These are phyloP conservation scores for Fusarium transvaalense DNA, from an alignment of 2,329 filamentous ascomycete species.

Conservation along the genomic window DNA sequence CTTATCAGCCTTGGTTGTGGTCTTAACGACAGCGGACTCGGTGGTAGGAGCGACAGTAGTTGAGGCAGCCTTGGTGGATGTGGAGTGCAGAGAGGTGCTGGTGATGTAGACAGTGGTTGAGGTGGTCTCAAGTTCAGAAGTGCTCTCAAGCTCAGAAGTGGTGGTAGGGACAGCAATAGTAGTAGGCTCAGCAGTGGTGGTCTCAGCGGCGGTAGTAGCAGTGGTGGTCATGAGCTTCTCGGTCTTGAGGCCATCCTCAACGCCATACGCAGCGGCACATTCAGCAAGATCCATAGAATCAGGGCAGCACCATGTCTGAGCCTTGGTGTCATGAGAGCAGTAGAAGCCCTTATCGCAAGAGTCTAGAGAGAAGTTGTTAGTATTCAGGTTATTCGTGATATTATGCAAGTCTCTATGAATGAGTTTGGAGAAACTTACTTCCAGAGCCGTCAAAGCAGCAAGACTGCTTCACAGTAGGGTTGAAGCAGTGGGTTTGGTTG, in stretches of 20 bases:
- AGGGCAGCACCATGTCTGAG: constrained; percentile 72
- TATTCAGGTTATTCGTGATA: neutral
- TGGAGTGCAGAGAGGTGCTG: constrained; percentile 37
- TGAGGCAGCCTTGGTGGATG: constrained; percentile 40
- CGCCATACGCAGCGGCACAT: constrained; percentile 66
- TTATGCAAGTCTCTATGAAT: neutral
- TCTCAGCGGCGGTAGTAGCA: constrained; percentile 30
- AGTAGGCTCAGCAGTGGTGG: constrained; percentile 27
- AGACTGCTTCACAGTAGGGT: constrained; percentile 62
- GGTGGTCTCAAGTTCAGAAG: constrained; percentile 45
- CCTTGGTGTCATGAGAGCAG: constrained; percentile 67
- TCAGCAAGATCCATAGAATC: constrained; percentile 64
- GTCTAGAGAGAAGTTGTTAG: constrained; percentile 56
- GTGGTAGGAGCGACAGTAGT: constrained; percentile 48
- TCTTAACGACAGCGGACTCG: constrained; percentile 32
- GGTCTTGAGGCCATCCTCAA: constrained; percentile 61
- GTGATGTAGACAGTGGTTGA: constrained; percentile 48
- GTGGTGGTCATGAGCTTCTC: constrained; percentile 50
- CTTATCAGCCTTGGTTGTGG: constrained; percentile 42
- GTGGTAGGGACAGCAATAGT: constrained; percentile 39
- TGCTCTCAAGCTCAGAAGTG: constrained; percentile 44
- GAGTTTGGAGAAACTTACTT: constrained; percentile 59
- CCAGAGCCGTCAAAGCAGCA: constrained; percentile 70
- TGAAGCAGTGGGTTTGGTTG: constrained; percentile 68
- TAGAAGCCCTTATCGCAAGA: constrained; percentile 72